Conservation (phyloP, 2,329 filamentous ascomycete genomes). For the Aspergillus sp. region DNA sequence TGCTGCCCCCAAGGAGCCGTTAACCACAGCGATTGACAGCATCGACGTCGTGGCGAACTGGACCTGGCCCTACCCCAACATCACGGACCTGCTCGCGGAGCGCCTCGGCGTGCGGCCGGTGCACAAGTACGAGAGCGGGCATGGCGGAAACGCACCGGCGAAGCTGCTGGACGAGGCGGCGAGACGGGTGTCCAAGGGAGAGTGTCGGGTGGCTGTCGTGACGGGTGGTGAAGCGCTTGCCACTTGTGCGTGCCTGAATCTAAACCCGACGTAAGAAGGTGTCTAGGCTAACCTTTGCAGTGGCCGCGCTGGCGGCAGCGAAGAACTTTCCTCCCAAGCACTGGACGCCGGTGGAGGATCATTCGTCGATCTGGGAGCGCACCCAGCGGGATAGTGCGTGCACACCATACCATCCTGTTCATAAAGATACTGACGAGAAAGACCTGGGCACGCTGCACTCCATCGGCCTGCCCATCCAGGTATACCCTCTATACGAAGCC, state of each 20-base stretch:
- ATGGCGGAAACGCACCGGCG: constrained; percentile 64
- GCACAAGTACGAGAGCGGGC: constrained; percentile 53
- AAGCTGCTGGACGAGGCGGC: constrained; percentile 64
- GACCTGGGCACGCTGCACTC: constrained; percentile 57
- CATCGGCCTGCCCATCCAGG: constrained; percentile 63
- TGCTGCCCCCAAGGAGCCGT: constrained; percentile 24
- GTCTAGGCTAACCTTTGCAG: not conserved
- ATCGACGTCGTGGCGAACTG: constrained; percentile 61
- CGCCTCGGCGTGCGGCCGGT: constrained; percentile 49
- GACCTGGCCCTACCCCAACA: constrained; percentile 59
- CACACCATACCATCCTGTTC: not conserved
- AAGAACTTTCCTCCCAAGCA: constrained; percentile 56
- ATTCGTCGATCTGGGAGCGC: constrained; percentile 37
- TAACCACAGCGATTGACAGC: constrained; percentile 55
- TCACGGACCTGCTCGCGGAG: constrained; percentile 54
- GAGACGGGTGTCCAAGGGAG: constrained; percentile 52
- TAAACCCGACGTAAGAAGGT: not conserved
- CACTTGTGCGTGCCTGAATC: constrained; percentile 40
- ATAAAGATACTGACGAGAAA: constrained; percentile 24
- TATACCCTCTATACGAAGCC: constrained; percentile 68
- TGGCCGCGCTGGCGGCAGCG: constrained; percentile 21
- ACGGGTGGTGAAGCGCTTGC: constrained; percentile 66
- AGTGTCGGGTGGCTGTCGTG: constrained; percentile 58
- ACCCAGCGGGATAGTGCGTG: constrained; percentile 5
- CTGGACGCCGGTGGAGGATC: constrained; percentile 48